Evolutionary conservation across 2,329 filamentous ascomycete genomes (phyloP).

Genomic region (Pseudocercospora macadamiae): DNA sequence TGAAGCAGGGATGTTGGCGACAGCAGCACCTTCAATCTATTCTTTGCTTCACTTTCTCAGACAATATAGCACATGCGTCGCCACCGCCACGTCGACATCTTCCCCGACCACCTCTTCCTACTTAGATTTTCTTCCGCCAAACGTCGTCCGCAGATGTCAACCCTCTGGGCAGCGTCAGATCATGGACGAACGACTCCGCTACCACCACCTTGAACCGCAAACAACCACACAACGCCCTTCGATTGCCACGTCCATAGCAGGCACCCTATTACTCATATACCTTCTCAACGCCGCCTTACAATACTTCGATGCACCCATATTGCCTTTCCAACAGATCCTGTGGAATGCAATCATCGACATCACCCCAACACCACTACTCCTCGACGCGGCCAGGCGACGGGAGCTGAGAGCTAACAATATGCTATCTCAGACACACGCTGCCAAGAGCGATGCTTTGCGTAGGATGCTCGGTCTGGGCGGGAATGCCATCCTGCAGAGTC

Average conservation of each 20-base stretch:
- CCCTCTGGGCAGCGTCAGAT: neutral
- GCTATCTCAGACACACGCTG: conserved; percentile 39
- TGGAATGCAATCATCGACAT: conserved; percentile 65
- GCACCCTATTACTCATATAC: conserved; percentile 33
- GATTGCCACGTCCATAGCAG: conserved; percentile 26
- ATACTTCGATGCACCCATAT: conserved; percentile 36
- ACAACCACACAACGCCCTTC: conserved; percentile 18
- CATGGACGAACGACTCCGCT: conserved; percentile 30
- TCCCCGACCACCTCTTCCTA: neutral
- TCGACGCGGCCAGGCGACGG: conserved; percentile 53
- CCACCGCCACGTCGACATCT: no score
- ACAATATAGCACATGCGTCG: conserved; percentile 9
- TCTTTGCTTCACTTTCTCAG: no score
- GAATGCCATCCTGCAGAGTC: conserved; percentile 41
- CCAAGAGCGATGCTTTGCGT: conserved; percentile 43
- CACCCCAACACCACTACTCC: conserved; percentile 61
- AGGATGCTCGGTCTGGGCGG: conserved; percentile 44
- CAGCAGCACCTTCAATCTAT: no score
- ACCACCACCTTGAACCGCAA: conserved; percentile 20
- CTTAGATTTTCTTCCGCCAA: neutral
- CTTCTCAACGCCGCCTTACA: conserved; percentile 36
- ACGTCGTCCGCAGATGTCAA: neutral
- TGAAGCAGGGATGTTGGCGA: no score
- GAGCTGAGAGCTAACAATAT: conserved; percentile 34
- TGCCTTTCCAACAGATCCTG: conserved; percentile 53